Evolutionary conservation across 345 rosid genomes (phyloP), one percentile per base, ranked within the genome.

Genomic region (Corymbia maculata): DNA sequence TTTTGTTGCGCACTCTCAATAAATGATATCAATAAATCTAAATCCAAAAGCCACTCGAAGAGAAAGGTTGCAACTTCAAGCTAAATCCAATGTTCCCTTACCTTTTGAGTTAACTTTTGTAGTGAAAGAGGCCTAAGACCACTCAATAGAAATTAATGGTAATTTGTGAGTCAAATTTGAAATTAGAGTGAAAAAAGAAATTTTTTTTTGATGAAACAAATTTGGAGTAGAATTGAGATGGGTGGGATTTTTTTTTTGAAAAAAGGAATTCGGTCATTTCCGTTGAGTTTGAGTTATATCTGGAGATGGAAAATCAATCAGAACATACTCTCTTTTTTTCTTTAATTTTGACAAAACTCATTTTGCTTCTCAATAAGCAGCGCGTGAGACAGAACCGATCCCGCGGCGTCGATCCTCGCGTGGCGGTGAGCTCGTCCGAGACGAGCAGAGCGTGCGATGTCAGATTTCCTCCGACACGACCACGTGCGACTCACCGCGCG

Each of bases 111-210:
- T 36, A 36, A 36, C 42, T 36, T 36, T 36, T 36, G 42, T 36
- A 36, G 42, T 36, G 42, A 36, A 36, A 36, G n/a, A 36, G 42
- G 42, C 42, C 42, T 36, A 36, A 36, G 42, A 36, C 42, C 42
- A 36, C 42, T 4, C 4, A 36, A 36, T 36, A 36, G 4, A 28
- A 61, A 1, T 6, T 6, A 61, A 13, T n/a, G 8, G 6, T 28
- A 2, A 61, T 59, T 3, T 59, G 30, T 24, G 3, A 24, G n/a
- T 6, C 36, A 28, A 3, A n/a, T 64, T 64, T 64, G 9, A 13
- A 2, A 13, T 0, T 2, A 28, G 9, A n/a, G 6, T 0, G 5
- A n/a, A 13, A 28, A 13, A n/a, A 13, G 9, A n/a, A n/a, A 3
- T 6, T n/a, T 0, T 64, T 64, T 15, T 52, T 14, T 13, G 19